Conservation (phyloP, 2,329 filamentous ascomycete species). For the Peltaster fructicola region DNA sequence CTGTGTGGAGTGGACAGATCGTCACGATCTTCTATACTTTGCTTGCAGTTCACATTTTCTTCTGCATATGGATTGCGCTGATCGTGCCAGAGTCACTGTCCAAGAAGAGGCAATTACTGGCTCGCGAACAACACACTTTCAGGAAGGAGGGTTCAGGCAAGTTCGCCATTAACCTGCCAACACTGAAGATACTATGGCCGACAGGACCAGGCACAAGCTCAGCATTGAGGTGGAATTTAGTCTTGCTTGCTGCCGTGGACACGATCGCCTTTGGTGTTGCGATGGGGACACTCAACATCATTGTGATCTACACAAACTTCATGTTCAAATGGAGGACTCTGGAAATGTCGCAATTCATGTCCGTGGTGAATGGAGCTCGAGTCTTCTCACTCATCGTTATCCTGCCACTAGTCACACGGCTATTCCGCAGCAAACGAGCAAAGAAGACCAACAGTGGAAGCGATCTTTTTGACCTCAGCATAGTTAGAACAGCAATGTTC, state of each 20-base stretch:
- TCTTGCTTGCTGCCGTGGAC: conserved; percentile 64
- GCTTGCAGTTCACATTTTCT: conserved; percentile 52
- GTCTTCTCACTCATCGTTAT: conserved; percentile 58
- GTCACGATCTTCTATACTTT: conserved; percentile 74
- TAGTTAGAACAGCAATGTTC: conserved; percentile 57
- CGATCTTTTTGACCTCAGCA: conserved; percentile 57
- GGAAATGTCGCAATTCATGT: conserved; percentile 66
- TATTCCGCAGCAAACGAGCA: conserved; percentile 47
- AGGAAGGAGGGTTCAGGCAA: conserved; percentile 15
- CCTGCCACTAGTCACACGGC: conserved; percentile 58
- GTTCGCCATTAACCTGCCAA: conserved; percentile 40
- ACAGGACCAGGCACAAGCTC: conserved; percentile 43
- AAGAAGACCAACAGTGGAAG: conserved; percentile 58
- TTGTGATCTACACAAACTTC: conserved; percentile 67
- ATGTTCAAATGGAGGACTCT: conserved; percentile 69
- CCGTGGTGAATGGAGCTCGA: conserved; percentile 57
- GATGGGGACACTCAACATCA: conserved; percentile 64
- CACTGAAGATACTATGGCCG: conserved; percentile 63
- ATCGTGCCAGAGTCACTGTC: conserved; percentile 74
- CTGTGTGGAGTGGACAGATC: conserved; percentile 56
- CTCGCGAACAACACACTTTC: conserved; percentile 46
- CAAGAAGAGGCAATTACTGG: conserved; percentile 48
- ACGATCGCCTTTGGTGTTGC: conserved; percentile 64
- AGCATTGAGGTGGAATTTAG: conserved; percentile 58
- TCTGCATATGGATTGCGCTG: conserved; percentile 54